Percentiles rank a stretch among this genome's conserved stretches.
Conservation (phyloP, 768 basidiomycete species). For the Agaricus sinodeliciosus region DNA sequence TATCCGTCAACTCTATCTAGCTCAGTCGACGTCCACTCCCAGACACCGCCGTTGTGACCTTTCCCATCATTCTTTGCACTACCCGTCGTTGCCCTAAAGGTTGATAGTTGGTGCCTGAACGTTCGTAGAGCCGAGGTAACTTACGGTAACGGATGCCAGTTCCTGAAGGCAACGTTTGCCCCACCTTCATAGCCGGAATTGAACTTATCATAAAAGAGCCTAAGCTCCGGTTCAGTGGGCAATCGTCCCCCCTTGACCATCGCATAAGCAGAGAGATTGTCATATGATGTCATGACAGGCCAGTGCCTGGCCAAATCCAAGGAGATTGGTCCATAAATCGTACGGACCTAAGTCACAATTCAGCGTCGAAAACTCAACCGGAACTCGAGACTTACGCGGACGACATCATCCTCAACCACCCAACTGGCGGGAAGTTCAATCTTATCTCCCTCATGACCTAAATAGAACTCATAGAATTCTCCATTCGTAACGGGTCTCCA, state of each 20-base stretch:
- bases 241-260: slow-evolving; percentile 86
- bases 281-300: slow-evolving; percentile 79
- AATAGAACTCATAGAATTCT: slow-evolving; percentile 71
- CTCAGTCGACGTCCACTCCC: slow-evolving; percentile 94
- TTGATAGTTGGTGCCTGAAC: not conserved
- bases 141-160: slow-evolving; percentile 92
- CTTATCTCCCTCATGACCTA: slow-evolving; percentile 33
- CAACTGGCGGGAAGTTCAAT: slow-evolving; percentile 67
- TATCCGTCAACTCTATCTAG: slow-evolving; percentile 74
- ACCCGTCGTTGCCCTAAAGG: slow-evolving; percentile 63
- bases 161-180: slow-evolving; percentile 80
- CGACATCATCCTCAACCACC: slow-evolving; percentile 46
- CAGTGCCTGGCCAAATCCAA: slow-evolving; percentile 75
- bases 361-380: not conserved
- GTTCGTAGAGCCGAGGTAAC: slow-evolving; percentile 21
- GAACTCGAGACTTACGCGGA: slow-evolving; percentile 32
- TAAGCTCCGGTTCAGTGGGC: slow-evolving; percentile 85
- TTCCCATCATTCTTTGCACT: slow-evolving; percentile 39
- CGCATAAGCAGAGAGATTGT: slow-evolving; percentile 75
- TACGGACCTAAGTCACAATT: slow-evolving; percentile 51
- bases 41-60: slow-evolving; percentile 91
- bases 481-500: slow-evolving; percentile 87
- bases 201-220: slow-evolving; percentile 71
- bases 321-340: slow-evolving; percentile 78
- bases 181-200: slow-evolving; percentile 70